phyloP scores from a whole-genome alignment of 306 rosid genomes.

The Vachellia pachyceras region DNA sequence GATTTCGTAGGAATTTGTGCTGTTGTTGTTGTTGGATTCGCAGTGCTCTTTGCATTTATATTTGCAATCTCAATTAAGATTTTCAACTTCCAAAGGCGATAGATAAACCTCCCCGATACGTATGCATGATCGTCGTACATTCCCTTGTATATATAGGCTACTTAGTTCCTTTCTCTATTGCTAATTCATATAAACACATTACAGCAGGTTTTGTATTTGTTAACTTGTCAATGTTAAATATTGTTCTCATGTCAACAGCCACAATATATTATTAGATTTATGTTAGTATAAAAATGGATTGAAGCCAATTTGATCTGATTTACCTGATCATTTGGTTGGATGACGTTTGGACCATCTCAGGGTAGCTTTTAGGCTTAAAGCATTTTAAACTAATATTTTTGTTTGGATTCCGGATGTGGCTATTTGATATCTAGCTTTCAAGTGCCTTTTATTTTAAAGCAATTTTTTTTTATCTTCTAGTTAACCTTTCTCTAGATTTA shows the following conservation, averaged over 20 bases:
- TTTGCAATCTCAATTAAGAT: slow-evolving; percentile 54
- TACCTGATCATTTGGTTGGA: too few relatives aligned
- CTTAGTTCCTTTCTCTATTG: neutral
- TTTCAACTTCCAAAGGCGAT: slow-evolving; percentile 66
- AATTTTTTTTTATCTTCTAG: too few relatives aligned
- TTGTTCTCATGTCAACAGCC: neutral
- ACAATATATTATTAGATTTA: too few relatives aligned
- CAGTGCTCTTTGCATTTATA: slow-evolving; percentile 47
- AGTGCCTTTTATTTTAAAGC: too few relatives aligned
- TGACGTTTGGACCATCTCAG: too few relatives aligned
- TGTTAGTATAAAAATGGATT: too few relatives aligned
- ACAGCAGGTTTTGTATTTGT: neutral
- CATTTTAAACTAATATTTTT: too few relatives aligned
- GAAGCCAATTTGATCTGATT: too few relatives aligned
- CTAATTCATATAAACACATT: neutral
- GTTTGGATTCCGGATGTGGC: too few relatives aligned
- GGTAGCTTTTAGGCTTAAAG: too few relatives aligned
- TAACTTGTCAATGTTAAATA: neutral
- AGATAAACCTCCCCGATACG: neutral
- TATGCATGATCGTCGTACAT: neutral
- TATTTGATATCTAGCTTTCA: too few relatives aligned
- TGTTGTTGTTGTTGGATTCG: slow-evolving; percentile 39
- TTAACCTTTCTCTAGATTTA: too few relatives aligned
- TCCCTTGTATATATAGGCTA: neutral
- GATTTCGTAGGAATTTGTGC: slow-evolving; percentile 58